Evolutionary conservation across 345 rosid species (phyloP), one percentile per base, ranked within the genome.

Genomic region (Eutrema heterophyllum): DNA sequence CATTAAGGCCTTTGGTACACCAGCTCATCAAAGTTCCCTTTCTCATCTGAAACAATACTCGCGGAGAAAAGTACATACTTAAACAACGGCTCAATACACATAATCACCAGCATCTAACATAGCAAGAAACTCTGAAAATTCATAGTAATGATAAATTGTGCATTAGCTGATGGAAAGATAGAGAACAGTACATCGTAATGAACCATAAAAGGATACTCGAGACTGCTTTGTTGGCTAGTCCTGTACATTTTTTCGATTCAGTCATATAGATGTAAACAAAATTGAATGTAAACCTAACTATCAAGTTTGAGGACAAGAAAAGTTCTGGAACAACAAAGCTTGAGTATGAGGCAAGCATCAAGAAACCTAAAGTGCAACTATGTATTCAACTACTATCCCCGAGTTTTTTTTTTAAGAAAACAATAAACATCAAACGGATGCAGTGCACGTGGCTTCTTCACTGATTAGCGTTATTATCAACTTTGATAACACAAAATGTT

Each of bases 1-100:
- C 97, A 89, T 91, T 32, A 89, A 78, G 15, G 97, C 97, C 79
- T 91, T 91, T 51, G 97, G 95, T 66, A 89, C 62, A 92, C 85
- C 64, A 89, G 49, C 76, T 92, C 97, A 57, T 92, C 96, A 46
- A 92, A 88, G 74, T 86, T 89, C 45, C 88, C 96, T 66, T 88
- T 91, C 80, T 85, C 87, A 67, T 89, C 96, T 91, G 83, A 21
- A 51, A 64, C 60, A 48, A 21, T 26, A 33, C 46, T 5, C 14
- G 24, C 30, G 3, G 9, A 40, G 40, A 30, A 13, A 32, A 16
- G 16, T 4, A 8, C 3, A 44, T 30, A 11, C 46, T 21, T 21
- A 5, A 14, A 26, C 40, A 38, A 66, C 49, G 3, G 35, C 54
- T 58, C 68, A 68, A 60, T 21, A 15, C 18, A 32, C 24, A 7